Conservation (phyloP, 2,329 filamentous ascomycete genomes). For the Proliferodiscus dingleyae region DNA sequence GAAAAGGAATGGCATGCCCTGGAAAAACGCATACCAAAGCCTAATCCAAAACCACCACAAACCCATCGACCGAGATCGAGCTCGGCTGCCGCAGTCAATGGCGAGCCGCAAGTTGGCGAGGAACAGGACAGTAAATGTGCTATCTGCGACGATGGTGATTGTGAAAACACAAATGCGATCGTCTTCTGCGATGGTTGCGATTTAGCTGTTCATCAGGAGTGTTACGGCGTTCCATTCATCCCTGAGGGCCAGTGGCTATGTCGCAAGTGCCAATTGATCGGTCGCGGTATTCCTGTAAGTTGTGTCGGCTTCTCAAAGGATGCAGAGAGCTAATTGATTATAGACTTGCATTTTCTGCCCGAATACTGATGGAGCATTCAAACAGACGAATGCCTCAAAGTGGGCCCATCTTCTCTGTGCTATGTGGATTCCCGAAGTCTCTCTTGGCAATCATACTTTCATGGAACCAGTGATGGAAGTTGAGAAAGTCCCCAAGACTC, state of each 20-base stretch:
- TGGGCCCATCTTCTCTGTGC: conserved; percentile 96
- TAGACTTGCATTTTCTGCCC: conserved; percentile 97
- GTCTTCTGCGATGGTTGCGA: conserved; percentile 99
- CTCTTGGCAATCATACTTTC: conserved; percentile 89
- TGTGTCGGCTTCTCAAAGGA: conserved; percentile 27
- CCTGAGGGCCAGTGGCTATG: conserved; percentile 98
- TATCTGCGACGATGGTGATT: conserved; percentile 98
- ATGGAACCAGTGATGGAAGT: conserved; percentile 99
- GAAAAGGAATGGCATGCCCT: conserved; percentile 98
- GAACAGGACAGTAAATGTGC: conserved; percentile 97
- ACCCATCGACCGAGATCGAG: conserved; percentile 90
- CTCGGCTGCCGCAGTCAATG: conserved; percentile 91
- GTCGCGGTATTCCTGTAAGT: conserved; percentile 75
- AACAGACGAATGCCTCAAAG: conserved; percentile 92
- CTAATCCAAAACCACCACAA: conserved; percentile 92
- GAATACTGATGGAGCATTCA: conserved; percentile 95
- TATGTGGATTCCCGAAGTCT: conserved; percentile 98
- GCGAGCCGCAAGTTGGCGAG: conserved; percentile 80
- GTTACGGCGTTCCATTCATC: conserved; percentile 97
- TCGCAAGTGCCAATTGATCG: conserved; percentile 92
- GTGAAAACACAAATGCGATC: conserved; percentile 98
- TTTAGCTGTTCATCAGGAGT: conserved; percentile 95
- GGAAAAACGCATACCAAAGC: conserved; percentile 94
- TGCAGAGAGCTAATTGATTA: conserved; percentile 16
- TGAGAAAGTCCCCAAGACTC: conserved; percentile 90